Conservation (phyloP, 2,329 filamentous ascomycete genomes). For the Exophiala phaeomuriformis region DNA sequence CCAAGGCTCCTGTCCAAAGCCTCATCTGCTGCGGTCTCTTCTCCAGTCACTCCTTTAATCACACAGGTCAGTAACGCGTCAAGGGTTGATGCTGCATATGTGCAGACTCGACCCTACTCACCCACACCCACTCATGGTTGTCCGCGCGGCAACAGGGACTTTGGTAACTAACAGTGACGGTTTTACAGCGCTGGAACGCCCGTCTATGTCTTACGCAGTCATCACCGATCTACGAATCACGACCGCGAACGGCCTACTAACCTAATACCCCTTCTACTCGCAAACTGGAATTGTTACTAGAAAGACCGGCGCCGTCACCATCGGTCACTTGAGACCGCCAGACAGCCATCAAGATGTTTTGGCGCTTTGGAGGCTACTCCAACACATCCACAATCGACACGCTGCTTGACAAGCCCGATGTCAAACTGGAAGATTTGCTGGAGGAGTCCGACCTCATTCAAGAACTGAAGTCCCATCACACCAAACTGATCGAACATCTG, state of each 20-base stretch:
- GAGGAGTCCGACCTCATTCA: slow-evolving; percentile 95
- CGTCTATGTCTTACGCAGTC: slow-evolving; percentile 23
- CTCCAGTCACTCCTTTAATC: slow-evolving; percentile 23
- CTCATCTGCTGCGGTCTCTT: slow-evolving; percentile 6
- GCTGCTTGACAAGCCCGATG: slow-evolving; percentile 90
- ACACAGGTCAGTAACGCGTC: slow-evolving; percentile 14
- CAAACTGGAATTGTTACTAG: slow-evolving; percentile 15
- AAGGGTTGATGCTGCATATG: not conserved
- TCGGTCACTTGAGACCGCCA: slow-evolving; percentile 4
- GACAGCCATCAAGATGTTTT: slow-evolving; percentile 72
- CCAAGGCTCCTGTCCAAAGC: slow-evolving; percentile 1
- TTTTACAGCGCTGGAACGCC: slow-evolving; percentile 21
- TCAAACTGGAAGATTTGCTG: slow-evolving; percentile 88
- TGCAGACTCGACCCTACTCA: not conserved
- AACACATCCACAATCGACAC: slow-evolving; percentile 94
- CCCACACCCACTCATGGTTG: not conserved
- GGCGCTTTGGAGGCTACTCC: slow-evolving; percentile 98
- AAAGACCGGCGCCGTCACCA: not conserved
- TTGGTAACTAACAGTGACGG: slow-evolving; percentile 4
- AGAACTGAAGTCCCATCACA: slow-evolving; percentile 96
- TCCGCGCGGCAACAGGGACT: not conserved
- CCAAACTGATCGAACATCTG: slow-evolving; percentile 92
- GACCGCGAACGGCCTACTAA: slow-evolving; percentile 17
- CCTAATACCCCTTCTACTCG: slow-evolving; percentile 5
- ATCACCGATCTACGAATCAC: slow-evolving; percentile 14